Evolutionary conservation across 1,284 basidiomycete genomes (phyloP), one percentile per base, ranked within the genome.

Genomic region (Cryptococcus amylolentus): DNA sequence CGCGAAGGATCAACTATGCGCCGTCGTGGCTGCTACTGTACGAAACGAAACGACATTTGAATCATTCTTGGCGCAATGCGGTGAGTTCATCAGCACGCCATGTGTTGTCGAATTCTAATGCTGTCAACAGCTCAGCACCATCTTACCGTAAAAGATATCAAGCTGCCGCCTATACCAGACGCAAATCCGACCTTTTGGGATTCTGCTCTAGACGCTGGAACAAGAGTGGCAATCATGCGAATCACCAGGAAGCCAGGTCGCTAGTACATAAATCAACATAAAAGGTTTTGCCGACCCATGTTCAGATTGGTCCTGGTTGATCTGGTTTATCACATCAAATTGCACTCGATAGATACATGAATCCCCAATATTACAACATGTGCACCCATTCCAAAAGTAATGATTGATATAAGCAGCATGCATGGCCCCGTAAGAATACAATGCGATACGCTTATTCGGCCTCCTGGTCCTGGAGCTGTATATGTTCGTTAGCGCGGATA

Each of bases 21-120:
- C 70, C 1, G 55, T 78, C 28, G 60, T 78, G 4, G 71, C 77
- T 2, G 76, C 77, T 4, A 79, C 77, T 1, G 67, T 77, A 14
- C 67, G 77, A n/a, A 79, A 78, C 57, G 61, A 68, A 49, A 45
- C 59, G 14, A 79, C 77, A 5, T 71, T 77, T 23, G 57, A 60
- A 3, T 46, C 65, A 3, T 79, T 79, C 52, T n/a, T 63, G 16
- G 35, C 55, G 0, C 63, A 52, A 1, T 78, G 76, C 50, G 39
- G 72, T 72, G 49, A 26, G 68, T 63, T 28, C 44, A 27, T 23
- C 10, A 40, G 13, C 5, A 7, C 37, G 27, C 31, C 23, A 23
- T 23, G 23, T 23, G 23, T 45, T 9, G 27, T 37, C 43, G 46
- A 23, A 18, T 14, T 3, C 31, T 55, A 27, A 42, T n/a, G 12